Conservation (phyloP, 2,329 filamentous ascomycete genomes). For the Lecanosticta acicola region DNA sequence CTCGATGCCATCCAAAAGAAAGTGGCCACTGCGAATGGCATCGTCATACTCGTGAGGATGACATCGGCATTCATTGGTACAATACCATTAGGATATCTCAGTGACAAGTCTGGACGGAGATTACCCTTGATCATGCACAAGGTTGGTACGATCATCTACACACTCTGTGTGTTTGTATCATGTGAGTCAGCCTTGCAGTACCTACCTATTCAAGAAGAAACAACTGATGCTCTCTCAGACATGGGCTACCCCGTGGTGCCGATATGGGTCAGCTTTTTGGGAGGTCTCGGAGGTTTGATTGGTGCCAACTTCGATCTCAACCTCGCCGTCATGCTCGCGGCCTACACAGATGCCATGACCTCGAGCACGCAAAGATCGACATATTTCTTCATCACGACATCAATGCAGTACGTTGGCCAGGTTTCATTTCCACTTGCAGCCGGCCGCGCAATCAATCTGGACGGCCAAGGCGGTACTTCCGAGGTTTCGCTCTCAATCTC, state of each 20-base stretch:
- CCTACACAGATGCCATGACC: conserved; percentile 6
- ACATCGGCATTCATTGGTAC: conserved; percentile 5
- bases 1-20: conserved; percentile 6
- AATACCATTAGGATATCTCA: conserved; percentile 2
- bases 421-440: conserved; percentile 5
- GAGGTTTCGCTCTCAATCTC: conserved; percentile 5
- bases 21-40: conserved; percentile 7
- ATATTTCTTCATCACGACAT: conserved; percentile 7
- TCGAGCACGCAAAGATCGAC: conserved; percentile 3
- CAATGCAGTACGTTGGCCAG: conserved; percentile 9
- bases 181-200: neutral
- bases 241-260: conserved; percentile 5
- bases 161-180: neutral
- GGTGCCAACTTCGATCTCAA: conserved; percentile 9
- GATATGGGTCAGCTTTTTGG: conserved; percentile 8
- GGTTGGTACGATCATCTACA: conserved; percentile 4
- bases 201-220: neutral
- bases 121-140: conserved; percentile 5
- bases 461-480: conserved; percentile 6
- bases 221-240: neutral
- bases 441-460: conserved; percentile 6
- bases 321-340: conserved; percentile 6
- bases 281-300: conserved; percentile 6
- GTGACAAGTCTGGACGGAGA: conserved; percentile 2
- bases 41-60: conserved; percentile 5